phyloP scores from a whole-genome alignment of 495 filamentous ascomycete species.

The Daldinia loculata region DNA sequence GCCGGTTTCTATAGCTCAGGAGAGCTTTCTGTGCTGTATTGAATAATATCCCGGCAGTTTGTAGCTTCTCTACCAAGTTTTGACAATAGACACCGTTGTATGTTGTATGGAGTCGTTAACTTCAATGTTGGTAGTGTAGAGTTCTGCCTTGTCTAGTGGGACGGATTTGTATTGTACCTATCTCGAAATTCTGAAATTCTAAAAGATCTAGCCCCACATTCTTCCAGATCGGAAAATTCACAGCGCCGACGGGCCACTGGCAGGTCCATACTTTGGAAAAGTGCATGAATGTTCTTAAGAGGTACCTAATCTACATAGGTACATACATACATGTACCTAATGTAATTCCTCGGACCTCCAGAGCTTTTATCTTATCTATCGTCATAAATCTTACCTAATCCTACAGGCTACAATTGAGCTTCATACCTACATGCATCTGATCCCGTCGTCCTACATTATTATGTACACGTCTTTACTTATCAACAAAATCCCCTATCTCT shows the following conservation, averaged over 20 bases:
- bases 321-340: not conserved
- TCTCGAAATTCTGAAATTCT: slow-evolving; percentile 39
- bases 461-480: not conserved
- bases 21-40: slow-evolving; percentile 29
- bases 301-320: not conserved
- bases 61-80: not conserved
- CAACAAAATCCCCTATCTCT: not conserved
- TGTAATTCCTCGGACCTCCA: not conserved
- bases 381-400: not conserved
- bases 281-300: no score
- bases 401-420: not conserved
- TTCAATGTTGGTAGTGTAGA: not conserved
- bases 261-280: no score
- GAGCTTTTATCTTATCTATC: slow-evolving; percentile 25
- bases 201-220: slow-evolving; percentile 29
- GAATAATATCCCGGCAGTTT: not conserved
- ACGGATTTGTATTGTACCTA: slow-evolving; percentile 9
- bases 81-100: slow-evolving; percentile 7
- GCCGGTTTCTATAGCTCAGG: slow-evolving; percentile 38
- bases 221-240: slow-evolving; percentile 34
- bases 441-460: not conserved
- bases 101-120: slow-evolving; percentile 21
- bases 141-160: slow-evolving; percentile 22
- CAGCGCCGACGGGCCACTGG: slow-evolving; percentile 17
- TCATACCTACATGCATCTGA: not conserved